Conservation (phyloP, 768 basidiomycete genomes). For the Suillus alpinus region DNA sequence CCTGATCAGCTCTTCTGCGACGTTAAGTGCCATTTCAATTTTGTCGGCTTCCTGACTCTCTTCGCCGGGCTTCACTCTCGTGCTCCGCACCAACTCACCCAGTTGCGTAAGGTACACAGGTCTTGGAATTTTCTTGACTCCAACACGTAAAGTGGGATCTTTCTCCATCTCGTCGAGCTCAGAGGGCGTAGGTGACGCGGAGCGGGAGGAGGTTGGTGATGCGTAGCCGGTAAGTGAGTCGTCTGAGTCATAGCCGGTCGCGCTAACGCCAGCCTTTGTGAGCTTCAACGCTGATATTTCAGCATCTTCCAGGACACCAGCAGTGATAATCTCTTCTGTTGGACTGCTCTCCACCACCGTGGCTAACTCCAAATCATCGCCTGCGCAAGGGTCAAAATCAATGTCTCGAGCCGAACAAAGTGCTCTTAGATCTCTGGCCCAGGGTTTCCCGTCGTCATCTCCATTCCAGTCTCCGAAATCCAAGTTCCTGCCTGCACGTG, state of each 20-base stretch:
- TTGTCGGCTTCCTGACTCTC: slow-evolving; percentile 68
- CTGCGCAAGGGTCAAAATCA: slow-evolving; percentile 38
- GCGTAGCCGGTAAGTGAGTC: slow-evolving; percentile 80
- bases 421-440: slow-evolving; percentile 60
- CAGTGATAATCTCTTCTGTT: slow-evolving; percentile 10
- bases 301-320: slow-evolving; percentile 4
- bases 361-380: slow-evolving; percentile 3
- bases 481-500: slow-evolving; percentile 58
- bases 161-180: slow-evolving; percentile 81
- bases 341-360: slow-evolving; percentile 8
- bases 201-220: slow-evolving; percentile 62
- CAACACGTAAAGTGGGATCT: slow-evolving; percentile 78
- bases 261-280: background rate
- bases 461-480: slow-evolving; percentile 87
- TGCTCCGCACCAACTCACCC: slow-evolving; percentile 67
- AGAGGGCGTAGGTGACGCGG: slow-evolving; percentile 76
- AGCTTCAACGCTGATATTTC: background rate
- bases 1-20: slow-evolving; percentile 81
- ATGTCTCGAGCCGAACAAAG: slow-evolving; percentile 51
- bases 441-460: slow-evolving; percentile 57
- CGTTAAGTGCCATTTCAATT: slow-evolving; percentile 75
- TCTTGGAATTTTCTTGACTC: slow-evolving; percentile 63
- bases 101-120: slow-evolving; percentile 93
- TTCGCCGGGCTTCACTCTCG: slow-evolving; percentile 47
- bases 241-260: slow-evolving; percentile 65